Base-by-base conservation (phyloP, 441 rosid genomes). In the Mallotus japonicus region DNA sequence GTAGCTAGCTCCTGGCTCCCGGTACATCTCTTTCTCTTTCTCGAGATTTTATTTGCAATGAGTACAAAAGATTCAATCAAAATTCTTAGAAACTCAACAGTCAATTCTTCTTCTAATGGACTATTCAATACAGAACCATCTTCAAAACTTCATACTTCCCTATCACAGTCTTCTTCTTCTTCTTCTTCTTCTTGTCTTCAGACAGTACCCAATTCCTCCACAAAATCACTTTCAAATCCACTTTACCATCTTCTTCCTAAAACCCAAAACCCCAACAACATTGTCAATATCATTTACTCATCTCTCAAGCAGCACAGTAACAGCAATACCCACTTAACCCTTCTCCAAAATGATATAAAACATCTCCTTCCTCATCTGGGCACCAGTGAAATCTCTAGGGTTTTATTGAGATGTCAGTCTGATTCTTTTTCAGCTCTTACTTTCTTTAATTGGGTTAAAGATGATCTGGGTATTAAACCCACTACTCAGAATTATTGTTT, bases 341-440 rank as follows among this genome's bases (percentile, higher is more conserved):
- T 73, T 77, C 87, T 77, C 19, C 80, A 69, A 16, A 56, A 79
- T 61, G 79, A 78, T 66, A 72, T 86, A 0, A 76, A 81, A 55
- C 65, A 81, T 14, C 82, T 94, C 58, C 82, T 92, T 76, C 81
- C 89, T 71, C 87, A 83, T 76, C 79, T 94, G 83, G 90, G 90
- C 75, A 12, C 83, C 60, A 71, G 73, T 76, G 93, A 92, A 75
- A 85, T 94, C 74, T 84, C 92, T 9, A 87, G 95, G 86, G 95
- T 94, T 71, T 71, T 93, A 75, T 81, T 90, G 77, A 82, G 97
- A 82, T 90, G 90, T 76, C 97, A 92, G 19, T 90, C 98, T 40
- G 97, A 93, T 81, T 70, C 85, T 61, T 28, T 73, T 73, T 83
- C 87, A 9, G 95, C 96, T 49, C 81, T 86, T 49, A 49, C 85